A percentile compares a stretch with the other conserved stretches of the same genome.
phyloP scores from a whole-genome alignment of 2,329 filamentous ascomycete genomes.

The Fusarium poae region DNA sequence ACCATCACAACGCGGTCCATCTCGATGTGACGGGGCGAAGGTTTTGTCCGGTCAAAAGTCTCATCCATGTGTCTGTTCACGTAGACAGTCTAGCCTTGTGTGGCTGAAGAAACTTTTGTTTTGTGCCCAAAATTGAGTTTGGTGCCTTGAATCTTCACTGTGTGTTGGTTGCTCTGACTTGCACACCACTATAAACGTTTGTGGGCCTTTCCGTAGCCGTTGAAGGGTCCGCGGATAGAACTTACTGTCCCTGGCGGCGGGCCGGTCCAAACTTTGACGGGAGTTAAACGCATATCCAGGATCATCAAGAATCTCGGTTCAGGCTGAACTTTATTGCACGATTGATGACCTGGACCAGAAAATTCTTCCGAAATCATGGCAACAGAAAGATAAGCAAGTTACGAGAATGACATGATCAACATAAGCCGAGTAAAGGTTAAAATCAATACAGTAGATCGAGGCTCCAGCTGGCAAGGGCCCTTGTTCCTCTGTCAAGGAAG shows the following conservation, averaged over 20 bases:
- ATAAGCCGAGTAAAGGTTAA: conserved; percentile 30
- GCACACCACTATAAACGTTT: conserved; percentile 30
- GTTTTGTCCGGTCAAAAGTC: conserved; percentile 20
- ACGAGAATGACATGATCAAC: conserved; percentile 25
- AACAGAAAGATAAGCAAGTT: conserved; percentile 5
- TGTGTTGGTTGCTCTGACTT: conserved; percentile 21
- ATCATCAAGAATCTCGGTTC: conserved; percentile 5
- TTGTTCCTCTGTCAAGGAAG: conserved; percentile 34
- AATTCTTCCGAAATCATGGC: conserved; percentile 13
- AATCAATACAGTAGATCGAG: conserved; percentile 37
- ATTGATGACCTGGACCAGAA: conserved; percentile 5
- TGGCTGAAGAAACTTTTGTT: conserved; percentile 24
- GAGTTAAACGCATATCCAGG: conserved; percentile 36
- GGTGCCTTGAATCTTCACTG: conserved; percentile 23
- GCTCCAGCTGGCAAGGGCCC: conserved; percentile 43
- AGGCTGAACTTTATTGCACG: conserved; percentile 20
- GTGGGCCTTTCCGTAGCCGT: conserved; percentile 31
- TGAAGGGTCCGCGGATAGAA: conserved; percentile 34
- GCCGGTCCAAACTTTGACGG: conserved; percentile 41
- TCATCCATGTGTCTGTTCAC: conserved; percentile 20
- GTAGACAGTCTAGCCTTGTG: conserved; percentile 31
- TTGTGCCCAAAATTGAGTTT: conserved; percentile 38
- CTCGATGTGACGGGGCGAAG: conserved; percentile 25
- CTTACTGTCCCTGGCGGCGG: conserved; percentile 34
- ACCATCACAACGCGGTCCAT: conserved; percentile 27